Evolutionary conservation across 495 filamentous ascomycete genomes (phyloP).

Genomic region (Annulohypoxylon nitens): DNA sequence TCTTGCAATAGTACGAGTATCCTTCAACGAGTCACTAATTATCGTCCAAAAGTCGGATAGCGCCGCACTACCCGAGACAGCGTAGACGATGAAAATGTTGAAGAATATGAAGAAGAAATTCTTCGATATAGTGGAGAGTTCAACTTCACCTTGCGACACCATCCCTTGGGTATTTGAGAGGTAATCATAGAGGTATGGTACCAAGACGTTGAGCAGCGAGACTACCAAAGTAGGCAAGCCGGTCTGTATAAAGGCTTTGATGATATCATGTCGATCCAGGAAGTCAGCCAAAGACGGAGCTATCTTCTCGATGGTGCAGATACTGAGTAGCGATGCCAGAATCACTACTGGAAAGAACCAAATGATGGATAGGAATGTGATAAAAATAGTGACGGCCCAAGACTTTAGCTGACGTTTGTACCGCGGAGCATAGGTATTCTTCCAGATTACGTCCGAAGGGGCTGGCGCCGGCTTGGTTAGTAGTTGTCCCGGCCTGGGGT

Average conservation of each 20-base stretch:
- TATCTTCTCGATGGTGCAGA: slow-evolving; percentile 79
- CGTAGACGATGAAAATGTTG: slow-evolving; percentile 97
- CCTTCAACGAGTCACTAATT: slow-evolving; percentile 78
- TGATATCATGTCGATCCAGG: slow-evolving; percentile 74
- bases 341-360: slow-evolving; percentile 90
- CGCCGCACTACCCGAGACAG: slow-evolving; percentile 85
- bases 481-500: slow-evolving; percentile 87
- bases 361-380: slow-evolving; percentile 84
- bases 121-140: slow-evolving; percentile 94
- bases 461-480: slow-evolving; percentile 87
- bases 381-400: slow-evolving; percentile 85
- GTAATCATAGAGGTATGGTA: slow-evolving; percentile 96
- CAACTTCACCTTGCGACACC: slow-evolving; percentile 94
- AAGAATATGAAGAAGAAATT: slow-evolving; percentile 99
- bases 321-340: slow-evolving; percentile 80
- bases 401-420: slow-evolving; percentile 77
- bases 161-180: slow-evolving; percentile 91
- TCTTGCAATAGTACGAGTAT: slow-evolving; percentile 82
- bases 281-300: slow-evolving; percentile 76
- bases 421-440: slow-evolving; percentile 89
- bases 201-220: slow-evolving; percentile 86
- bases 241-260: slow-evolving; percentile 83
- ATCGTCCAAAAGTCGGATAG: slow-evolving; percentile 73
- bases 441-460: slow-evolving; percentile 91
- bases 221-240: slow-evolving; percentile 87